A percentile compares a stretch with the other conserved stretches of the same genome.
Conservation (phyloP, 2,329 filamentous ascomycete genomes). For the Trichoderma atrobrunneum region DNA sequence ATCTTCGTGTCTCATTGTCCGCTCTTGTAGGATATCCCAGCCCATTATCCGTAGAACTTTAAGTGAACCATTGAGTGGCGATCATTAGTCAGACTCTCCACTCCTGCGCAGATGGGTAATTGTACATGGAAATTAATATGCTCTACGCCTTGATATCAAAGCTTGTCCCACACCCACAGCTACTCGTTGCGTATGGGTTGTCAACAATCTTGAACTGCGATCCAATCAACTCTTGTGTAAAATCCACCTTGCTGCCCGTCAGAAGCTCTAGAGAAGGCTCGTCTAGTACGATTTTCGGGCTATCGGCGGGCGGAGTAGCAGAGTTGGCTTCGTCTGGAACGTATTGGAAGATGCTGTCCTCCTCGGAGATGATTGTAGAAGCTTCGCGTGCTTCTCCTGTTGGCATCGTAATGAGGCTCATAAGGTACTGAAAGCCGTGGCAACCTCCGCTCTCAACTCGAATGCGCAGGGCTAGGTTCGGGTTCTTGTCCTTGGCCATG, state of each 20-base stretch:
- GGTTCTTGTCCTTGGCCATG: slow-evolving; percentile 69
- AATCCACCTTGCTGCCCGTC: slow-evolving; percentile 93
- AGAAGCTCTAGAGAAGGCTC: slow-evolving; percentile 81
- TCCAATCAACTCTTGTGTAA: slow-evolving; percentile 87
- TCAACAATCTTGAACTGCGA: slow-evolving; percentile 93
- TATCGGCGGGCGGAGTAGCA: slow-evolving; percentile 30
- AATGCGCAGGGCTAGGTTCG: slow-evolving; percentile 81
- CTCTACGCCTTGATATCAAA: slow-evolving; percentile 79
- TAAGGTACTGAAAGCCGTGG: slow-evolving; percentile 96
- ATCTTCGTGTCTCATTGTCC: background rate
- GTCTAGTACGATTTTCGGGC: slow-evolving; percentile 84
- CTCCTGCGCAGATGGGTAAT: background rate
- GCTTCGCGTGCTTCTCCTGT: slow-evolving; percentile 33
- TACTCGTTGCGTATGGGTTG: slow-evolving; percentile 87
- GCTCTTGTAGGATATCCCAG: background rate
- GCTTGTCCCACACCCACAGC: slow-evolving; percentile 94
- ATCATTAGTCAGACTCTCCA: background rate
- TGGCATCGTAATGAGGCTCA: slow-evolving; percentile 73
- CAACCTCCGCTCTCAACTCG: slow-evolving; percentile 92
- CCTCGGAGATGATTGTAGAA: slow-evolving; percentile 53
- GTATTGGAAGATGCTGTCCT: slow-evolving; percentile 85
- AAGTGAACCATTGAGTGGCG: background rate
- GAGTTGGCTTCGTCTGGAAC: slow-evolving; percentile 46
- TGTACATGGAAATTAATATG: background rate
- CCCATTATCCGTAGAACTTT: background rate